These are phyloP conservation scores for Lentinula edodes DNA, from an alignment of 768 basidiomycete species.

Conservation along the genomic window DNA sequence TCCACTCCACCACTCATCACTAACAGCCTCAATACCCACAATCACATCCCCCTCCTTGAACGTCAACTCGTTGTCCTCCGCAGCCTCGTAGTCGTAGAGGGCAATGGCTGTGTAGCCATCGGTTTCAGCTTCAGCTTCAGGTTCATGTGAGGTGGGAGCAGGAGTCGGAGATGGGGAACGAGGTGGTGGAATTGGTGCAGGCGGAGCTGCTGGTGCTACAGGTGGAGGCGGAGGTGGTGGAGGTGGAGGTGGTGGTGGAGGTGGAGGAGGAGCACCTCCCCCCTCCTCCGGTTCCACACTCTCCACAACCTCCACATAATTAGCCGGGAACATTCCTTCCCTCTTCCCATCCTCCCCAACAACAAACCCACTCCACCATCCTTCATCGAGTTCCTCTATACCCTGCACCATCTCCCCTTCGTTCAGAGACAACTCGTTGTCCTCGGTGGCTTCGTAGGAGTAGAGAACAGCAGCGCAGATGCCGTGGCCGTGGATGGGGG, in stretches of 20 bases:
- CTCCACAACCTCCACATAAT: constrained; percentile 80
- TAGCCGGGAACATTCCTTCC: constrained; percentile 90
- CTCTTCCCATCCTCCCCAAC: constrained; percentile 77
- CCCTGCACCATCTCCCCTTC: constrained; percentile 83
- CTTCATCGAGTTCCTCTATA: constrained; percentile 80
- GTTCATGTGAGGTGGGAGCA: too few relatives aligned
- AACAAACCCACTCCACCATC: constrained; percentile 79
- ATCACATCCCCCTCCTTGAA: constrained; percentile 84
- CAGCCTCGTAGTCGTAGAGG: constrained; percentile 69
- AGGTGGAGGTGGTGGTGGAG: constrained; percentile 45
- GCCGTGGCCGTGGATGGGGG: constrained; percentile 34
- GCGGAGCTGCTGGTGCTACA: background rate
- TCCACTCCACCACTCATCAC: constrained; percentile 91
- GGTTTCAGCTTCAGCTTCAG: constrained; percentile 41
- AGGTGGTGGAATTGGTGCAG: background rate
- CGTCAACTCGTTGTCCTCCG: constrained; percentile 86
- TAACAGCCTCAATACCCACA: constrained; percentile 69
- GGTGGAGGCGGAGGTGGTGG: constrained; percentile 24
- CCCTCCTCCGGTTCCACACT: constrained; percentile 29
- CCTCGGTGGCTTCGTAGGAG: constrained; percentile 58
- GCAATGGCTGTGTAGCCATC: background rate
- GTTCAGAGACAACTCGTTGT: constrained; percentile 75
- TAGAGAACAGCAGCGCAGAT: constrained; percentile 61
- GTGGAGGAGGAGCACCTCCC: constrained; percentile 46
- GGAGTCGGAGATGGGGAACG: background rate